Percentiles rank a stretch among this genome's conserved stretches.
Evolutionary conservation across 176 grass and related monocot genomes (phyloP).

Genomic region (Puya raimondii): DNA sequence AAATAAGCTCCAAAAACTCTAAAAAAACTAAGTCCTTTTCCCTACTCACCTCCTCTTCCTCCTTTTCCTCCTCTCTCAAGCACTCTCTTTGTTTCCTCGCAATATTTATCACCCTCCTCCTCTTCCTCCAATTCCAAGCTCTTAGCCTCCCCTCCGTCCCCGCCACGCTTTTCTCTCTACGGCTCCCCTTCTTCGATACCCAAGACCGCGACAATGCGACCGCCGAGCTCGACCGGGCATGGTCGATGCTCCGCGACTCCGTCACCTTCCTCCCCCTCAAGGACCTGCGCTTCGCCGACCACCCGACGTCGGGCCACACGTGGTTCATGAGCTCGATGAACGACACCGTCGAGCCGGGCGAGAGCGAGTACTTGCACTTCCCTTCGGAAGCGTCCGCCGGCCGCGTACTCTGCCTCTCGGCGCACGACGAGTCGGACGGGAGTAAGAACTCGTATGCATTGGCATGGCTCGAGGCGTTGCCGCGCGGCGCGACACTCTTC

Average conservation of each 20-base stretch:
- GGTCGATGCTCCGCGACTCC: conserved; percentile 25
- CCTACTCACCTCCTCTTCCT: not conserved
- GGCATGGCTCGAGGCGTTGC: conserved; percentile 45
- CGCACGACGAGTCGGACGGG: conserved; percentile 24
- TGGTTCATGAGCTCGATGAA: conserved; percentile 70
- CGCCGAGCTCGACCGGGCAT: conserved; percentile 3
- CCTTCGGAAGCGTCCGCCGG: conserved; percentile 41
- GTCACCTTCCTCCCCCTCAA: conserved; percentile 50
- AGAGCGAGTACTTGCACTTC: conserved; percentile 42
- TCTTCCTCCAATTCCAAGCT: conserved; percentile 27
- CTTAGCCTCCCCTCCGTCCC: conserved; percentile 13
- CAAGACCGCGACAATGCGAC: not conserved
- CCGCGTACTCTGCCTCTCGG: conserved; percentile 43
- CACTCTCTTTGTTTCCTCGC: conserved; percentile 24
- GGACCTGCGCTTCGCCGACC: conserved; percentile 23
- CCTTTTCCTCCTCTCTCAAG: conserved; percentile 16
- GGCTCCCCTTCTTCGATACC: not conserved
- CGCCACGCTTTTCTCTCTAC: not conserved
- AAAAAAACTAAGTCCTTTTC: not conserved
- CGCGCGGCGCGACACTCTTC: conserved; percentile 24
- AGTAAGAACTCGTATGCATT: conserved; percentile 54
- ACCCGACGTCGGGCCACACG: conserved; percentile 5
- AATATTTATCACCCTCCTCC: conserved; percentile 23
- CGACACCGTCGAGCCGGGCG: conserved; percentile 37
- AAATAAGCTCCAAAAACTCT: not conserved